Percentiles rank a stretch among this genome's conserved stretches.
Evolutionary conservation across 371 early-diverging fungal species (phyloP).

Genomic region (Quaeritorhiza haematococci): DNA sequence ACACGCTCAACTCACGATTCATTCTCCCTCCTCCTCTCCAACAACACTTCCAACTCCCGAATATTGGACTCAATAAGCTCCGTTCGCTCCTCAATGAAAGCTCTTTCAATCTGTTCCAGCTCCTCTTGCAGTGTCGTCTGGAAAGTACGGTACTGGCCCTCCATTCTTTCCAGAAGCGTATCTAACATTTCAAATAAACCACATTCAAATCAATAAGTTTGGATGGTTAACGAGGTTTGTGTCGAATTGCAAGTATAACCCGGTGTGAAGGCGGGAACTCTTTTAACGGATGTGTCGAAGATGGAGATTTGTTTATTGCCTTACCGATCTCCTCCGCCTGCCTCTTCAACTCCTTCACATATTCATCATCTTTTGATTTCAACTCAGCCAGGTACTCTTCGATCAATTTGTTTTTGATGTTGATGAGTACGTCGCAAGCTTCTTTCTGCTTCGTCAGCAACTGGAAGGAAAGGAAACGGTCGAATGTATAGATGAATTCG

Average conservation of each 20-base stretch:
- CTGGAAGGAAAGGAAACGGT: slow-evolving; percentile 6
- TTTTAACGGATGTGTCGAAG: not conserved
- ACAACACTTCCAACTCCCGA: slow-evolving; percentile 33
- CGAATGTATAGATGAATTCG: too few species aligned
- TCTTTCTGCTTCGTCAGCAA: slow-evolving; percentile 30
- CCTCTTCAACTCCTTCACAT: slow-evolving; percentile 50
- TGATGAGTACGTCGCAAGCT: slow-evolving; percentile 31
- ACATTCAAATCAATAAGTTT: too few species aligned
- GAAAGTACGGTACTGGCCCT: slow-evolving; percentile 35
- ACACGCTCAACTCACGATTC: slow-evolving; percentile 25
- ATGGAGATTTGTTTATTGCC: not conserved
- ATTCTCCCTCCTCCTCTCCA: slow-evolving; percentile 27
- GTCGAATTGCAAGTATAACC: too few species aligned
- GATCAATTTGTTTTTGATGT: slow-evolving; percentile 39
- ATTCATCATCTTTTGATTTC: slow-evolving; percentile 48
- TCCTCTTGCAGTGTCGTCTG: slow-evolving; percentile 39
- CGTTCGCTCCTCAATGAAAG: slow-evolving; percentile 44
- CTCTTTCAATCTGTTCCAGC: slow-evolving; percentile 42
- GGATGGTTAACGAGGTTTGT: not conserved
- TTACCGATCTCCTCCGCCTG: slow-evolving; percentile 49
- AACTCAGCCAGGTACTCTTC: slow-evolving; percentile 43
- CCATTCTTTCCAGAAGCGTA: slow-evolving; percentile 42
- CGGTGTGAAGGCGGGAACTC: not conserved
- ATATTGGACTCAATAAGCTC: slow-evolving; percentile 38
- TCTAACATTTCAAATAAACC: too few species aligned